Percentiles rank a stretch among this genome's conserved stretches.
These are phyloP conservation scores for Fusarium udum DNA, from an alignment of 2,329 filamentous ascomycete species.

Conservation along the genomic window DNA sequence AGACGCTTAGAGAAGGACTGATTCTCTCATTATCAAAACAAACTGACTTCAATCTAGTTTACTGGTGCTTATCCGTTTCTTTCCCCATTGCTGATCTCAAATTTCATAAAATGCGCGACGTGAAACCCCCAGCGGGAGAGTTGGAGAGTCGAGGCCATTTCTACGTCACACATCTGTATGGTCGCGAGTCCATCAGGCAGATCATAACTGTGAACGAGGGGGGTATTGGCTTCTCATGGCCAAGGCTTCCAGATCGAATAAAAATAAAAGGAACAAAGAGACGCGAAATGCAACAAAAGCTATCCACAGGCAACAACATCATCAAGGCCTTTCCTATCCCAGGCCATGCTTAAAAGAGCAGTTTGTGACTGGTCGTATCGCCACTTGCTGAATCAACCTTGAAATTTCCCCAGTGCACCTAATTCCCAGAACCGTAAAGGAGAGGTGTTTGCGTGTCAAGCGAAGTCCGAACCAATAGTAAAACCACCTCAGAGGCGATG, in stretches of 20 bases:
- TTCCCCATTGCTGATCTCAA: constrained; percentile 14
- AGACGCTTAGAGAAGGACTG: background rate
- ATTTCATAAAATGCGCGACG: constrained; percentile 19
- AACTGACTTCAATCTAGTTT: constrained; percentile 32
- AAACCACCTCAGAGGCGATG: constrained; percentile 38
- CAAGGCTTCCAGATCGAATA: constrained; percentile 34
- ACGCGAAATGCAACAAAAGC: constrained; percentile 34
- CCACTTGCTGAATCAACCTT: constrained; percentile 46
- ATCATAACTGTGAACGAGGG: constrained; percentile 25
- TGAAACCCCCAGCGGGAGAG: constrained; percentile 16
- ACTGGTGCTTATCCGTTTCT: constrained; percentile 21
- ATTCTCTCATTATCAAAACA: constrained; percentile 15
- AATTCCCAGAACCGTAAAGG: constrained; percentile 37
- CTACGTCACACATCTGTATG: constrained; percentile 38
- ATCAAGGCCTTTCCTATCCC: constrained; percentile 41
- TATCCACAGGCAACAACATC: constrained; percentile 44
- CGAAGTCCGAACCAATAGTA: constrained; percentile 41
- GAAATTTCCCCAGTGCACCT: constrained; percentile 44
- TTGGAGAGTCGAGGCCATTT: constrained; percentile 25
- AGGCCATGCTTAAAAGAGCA: constrained; percentile 42
- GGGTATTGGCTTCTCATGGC: constrained; percentile 38
- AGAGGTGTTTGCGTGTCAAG: constrained; percentile 37
- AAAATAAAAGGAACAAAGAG: constrained; percentile 30
- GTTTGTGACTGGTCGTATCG: constrained; percentile 47
- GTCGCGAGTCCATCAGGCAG: constrained; percentile 38